Evolutionary conservation across 1,139 yeast genomes (phyloP).

Genomic region (Kodamaea plutei): DNA sequence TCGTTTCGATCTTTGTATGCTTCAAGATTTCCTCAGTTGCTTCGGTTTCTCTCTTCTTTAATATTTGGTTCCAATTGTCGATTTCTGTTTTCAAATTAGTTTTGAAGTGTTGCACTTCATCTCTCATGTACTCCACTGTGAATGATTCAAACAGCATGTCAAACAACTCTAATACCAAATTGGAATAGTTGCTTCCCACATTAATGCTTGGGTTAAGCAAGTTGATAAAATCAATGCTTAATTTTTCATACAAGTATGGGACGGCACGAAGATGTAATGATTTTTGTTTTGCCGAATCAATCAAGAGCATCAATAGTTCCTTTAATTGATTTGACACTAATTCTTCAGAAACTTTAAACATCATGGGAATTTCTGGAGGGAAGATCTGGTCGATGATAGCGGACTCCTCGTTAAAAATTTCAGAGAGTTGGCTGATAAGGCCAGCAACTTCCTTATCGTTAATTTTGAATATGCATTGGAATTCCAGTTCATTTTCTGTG

Average conservation of each 20-base stretch:
- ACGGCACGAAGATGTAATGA: slow-evolving; percentile 26
- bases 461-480: no score
- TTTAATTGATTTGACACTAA: slow-evolving; percentile 38
- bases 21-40: slow-evolving; percentile 37
- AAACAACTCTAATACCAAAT: slow-evolving; percentile 35
- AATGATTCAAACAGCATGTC: slow-evolving; percentile 48
- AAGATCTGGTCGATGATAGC: slow-evolving; percentile 37
- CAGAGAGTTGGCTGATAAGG: slow-evolving; percentile 25
- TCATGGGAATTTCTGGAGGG: slow-evolving; percentile 41
- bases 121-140: slow-evolving; percentile 48
- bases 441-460: slow-evolving; percentile 4
- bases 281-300: slow-evolving; percentile 27
- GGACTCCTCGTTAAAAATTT: slow-evolving; percentile 35
- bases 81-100: slow-evolving; percentile 24
- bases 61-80: slow-evolving; percentile 31
- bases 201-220: slow-evolving; percentile 28
- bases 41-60: slow-evolving; percentile 38
- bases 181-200: slow-evolving; percentile 31
- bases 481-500: neutral
- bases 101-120: slow-evolving; percentile 34
- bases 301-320: slow-evolving; percentile 30
- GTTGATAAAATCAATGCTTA: slow-evolving; percentile 24
- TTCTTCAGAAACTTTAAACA: slow-evolving; percentile 47
- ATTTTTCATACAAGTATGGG: slow-evolving; percentile 30
- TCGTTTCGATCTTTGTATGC: slow-evolving; percentile 39